These are phyloP conservation scores for Vigna radiata DNA, from an alignment of 306 rosid genomes.

Conservation along the genomic window DNA sequence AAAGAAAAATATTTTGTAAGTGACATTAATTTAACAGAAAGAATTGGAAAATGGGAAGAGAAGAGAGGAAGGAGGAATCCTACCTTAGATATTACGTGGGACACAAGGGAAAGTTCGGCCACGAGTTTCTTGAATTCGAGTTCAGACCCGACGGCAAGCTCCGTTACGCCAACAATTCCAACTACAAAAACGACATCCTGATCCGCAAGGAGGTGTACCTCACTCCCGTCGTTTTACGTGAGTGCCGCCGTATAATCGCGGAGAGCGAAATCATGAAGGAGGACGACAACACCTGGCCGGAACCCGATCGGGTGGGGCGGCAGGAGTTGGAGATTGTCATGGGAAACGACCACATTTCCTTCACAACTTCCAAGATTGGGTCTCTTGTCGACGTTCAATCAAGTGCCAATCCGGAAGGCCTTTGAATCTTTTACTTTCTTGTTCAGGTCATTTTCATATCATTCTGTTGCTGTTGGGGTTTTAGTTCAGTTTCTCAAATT, in stretches of 20 bases:
- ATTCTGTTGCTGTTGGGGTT: no score
- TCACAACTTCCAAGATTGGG: conserved; percentile 96
- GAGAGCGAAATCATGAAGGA: conserved; percentile 98
- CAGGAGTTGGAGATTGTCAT: conserved; percentile 99
- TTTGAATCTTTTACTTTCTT: conserved; percentile 94
- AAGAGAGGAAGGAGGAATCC: conserved; percentile 74
- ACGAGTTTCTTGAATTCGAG: conserved; percentile 95
- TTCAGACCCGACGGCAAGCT: conserved; percentile 92
- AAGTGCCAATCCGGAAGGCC: conserved; percentile 96
- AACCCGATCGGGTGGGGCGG: conserved; percentile 92
- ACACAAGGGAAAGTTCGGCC: conserved; percentile 93
- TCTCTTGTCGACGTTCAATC: conserved; percentile 97
- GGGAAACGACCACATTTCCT: conserved; percentile 97
- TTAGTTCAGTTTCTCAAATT: no score
- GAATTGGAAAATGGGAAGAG: conserved; percentile 76
- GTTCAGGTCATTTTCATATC: conserved; percentile 70
- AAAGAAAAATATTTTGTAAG: no score
- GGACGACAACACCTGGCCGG: conserved; percentile 98
- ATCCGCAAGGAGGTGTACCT: conserved; percentile 96
- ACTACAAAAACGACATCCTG: conserved; percentile 97
- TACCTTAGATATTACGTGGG: conserved; percentile 88
- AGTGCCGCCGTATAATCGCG: conserved; percentile 86
- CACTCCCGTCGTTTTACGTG: conserved; percentile 88
- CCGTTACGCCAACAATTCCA: conserved; percentile 97
- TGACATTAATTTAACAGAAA: no score